Base-by-base conservation (phyloP, 139 green algal genomes). In the Closterium sp. region DNA sequence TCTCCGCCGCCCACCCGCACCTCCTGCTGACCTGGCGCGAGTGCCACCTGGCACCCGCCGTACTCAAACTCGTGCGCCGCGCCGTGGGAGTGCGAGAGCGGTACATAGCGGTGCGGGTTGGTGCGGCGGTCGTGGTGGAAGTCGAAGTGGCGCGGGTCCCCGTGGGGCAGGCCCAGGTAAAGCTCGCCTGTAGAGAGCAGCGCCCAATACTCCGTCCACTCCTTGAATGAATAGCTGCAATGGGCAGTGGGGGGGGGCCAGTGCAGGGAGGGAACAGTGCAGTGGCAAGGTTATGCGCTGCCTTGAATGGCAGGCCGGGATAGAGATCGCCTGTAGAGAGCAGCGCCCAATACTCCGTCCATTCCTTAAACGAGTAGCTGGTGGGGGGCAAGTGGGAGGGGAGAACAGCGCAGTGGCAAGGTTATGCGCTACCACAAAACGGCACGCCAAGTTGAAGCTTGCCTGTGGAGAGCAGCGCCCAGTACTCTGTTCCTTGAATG, bases 121-220 rank as follows among this genome's bases (percentile, higher is more conserved):
- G 31, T 27, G 30, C 31, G 31, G 29, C 89, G 89, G 22, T 91
- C 89, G 9, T 22, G 10, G 19, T 86, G 31, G 27, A 88, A 91
- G 89, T 91, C 38, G 84, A 91, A 91, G 31, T n/a, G 27, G 89
- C 84, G 89, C 24, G 31, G 84, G 89, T 91, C 89, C 10, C 89
- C 32, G 32, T 45, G 89, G 24, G 89, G 89, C 38, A 91, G 32
- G 31, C 89, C 89, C 19, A 91, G 31, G 31, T 91, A 91, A 5
- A 91, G 31, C 31, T 91, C 89, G 7, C 89, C 89, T 13, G 89
- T 91, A 38, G 31, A 89, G 24, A 91, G 89, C 73, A 91, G 31
- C 70, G 89, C 32, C 89, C 89, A 91, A 21, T 91, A 91, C 42
- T 91, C 89, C 31, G 73, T 91, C 89, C 89, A 91, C 9, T 91